These are phyloP conservation scores for Cercophora newfieldiana DNA, from an alignment of 495 filamentous ascomycete species.

Conservation along the genomic window DNA sequence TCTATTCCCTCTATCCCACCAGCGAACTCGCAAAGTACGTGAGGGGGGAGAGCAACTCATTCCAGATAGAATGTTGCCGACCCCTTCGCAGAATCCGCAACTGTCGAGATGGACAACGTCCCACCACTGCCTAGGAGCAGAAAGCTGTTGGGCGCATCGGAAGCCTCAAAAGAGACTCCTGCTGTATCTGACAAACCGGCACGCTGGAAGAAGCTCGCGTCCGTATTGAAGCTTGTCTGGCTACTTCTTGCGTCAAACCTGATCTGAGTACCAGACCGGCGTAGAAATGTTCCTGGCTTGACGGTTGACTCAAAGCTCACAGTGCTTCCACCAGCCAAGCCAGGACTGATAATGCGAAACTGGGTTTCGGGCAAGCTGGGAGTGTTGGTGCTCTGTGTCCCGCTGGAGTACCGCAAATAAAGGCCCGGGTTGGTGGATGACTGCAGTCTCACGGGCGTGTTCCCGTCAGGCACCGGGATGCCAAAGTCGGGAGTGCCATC, in stretches of 20 bases:
- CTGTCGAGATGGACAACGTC: background rate
- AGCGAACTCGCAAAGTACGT: too few relatives aligned
- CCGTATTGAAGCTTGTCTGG: conserved; percentile 5
- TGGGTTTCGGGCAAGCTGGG: conserved; percentile 20
- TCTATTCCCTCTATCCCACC: background rate
- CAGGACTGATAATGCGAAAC: conserved; percentile 24
- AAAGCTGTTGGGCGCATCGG: conserved; percentile 16
- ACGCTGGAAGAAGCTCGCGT: conserved; percentile 23
- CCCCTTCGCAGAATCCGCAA: background rate
- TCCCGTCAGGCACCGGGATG: conserved; percentile 29
- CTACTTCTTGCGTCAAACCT: conserved; percentile 18
- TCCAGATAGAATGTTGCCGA: conserved; percentile 4
- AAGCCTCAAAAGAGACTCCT: conserved; percentile 25
- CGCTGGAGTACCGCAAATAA: conserved; percentile 9
- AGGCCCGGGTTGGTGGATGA: background rate
- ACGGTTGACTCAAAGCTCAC: conserved; percentile 27
- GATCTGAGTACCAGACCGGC: conserved; percentile 6
- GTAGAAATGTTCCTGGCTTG: conserved; percentile 22
- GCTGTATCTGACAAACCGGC: conserved; percentile 16
- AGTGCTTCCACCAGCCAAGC: conserved; percentile 18
- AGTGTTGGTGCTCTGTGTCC: background rate
- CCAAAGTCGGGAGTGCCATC: conserved; percentile 53
- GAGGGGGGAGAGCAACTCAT: too few relatives aligned
- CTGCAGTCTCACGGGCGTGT: conserved; percentile 22
- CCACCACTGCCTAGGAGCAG: conserved; percentile 11